Conservation (phyloP, 495 filamentous ascomycete species). For the Lasiosphaeris hirsuta region DNA sequence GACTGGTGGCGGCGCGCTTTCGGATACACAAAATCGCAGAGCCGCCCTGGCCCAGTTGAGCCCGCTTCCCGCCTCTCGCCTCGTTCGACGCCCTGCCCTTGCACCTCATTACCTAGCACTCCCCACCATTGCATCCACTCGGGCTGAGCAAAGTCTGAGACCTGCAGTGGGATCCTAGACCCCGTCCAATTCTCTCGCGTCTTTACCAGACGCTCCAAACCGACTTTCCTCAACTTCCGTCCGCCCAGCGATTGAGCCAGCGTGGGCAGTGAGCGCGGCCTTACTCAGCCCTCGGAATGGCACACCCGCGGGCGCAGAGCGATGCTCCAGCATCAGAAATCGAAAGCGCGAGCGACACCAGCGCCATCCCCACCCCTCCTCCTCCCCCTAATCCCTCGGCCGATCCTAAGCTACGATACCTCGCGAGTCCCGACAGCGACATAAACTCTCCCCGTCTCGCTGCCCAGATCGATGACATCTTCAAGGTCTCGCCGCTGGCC, state of each 20-base stretch:
- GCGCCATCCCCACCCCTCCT: slow-evolving; percentile 34
- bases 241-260: too few species aligned
- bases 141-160: background rate
- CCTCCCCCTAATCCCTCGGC: slow-evolving; percentile 48
- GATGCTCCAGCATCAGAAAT: slow-evolving; percentile 4
- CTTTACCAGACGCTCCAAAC: too few species aligned
- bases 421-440: slow-evolving; percentile 17
- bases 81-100: background rate
- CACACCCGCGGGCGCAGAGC: slow-evolving; percentile 5
- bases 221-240: too few species aligned
- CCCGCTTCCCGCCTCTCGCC: background rate
- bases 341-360: slow-evolving; percentile 19
- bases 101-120: background rate
- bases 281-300: slow-evolving; percentile 4
- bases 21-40: slow-evolving; percentile 17
- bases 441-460: slow-evolving; percentile 30
- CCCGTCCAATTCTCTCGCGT: background rate
- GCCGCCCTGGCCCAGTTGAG: slow-evolving; percentile 25
- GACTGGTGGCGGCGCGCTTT: slow-evolving; percentile 12
- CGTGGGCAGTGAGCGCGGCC: background rate
- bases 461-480: slow-evolving; percentile 54
- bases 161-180: background rate
- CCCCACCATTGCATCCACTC: background rate
- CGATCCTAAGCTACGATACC: slow-evolving; percentile 40
- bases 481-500: slow-evolving; percentile 64